Conservation (phyloP, 1,284 basidiomycete genomes). For the Anthracocystis walkeri region DNA sequence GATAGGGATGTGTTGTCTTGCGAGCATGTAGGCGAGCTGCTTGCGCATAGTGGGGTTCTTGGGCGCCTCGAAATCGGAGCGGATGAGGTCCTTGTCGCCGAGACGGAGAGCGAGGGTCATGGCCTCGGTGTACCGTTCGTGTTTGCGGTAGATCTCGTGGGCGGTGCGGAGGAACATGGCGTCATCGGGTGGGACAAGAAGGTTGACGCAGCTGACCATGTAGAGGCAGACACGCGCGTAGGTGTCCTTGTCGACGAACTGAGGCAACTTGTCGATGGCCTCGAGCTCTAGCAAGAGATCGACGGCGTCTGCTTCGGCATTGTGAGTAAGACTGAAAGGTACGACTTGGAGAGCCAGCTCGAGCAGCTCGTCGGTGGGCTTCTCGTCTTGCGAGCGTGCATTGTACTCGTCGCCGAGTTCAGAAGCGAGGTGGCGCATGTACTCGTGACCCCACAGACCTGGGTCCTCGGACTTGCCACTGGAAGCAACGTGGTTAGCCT, state of each 20-base stretch:
- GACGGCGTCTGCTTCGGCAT: conserved; percentile 98
- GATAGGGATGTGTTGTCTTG: conserved; percentile 88
- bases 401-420: conserved; percentile 95
- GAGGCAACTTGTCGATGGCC: conserved; percentile 77
- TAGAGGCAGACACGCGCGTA: conserved; percentile 95
- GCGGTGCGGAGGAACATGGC: conserved; percentile 88
- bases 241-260: conserved; percentile 77
- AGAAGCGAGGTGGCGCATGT: conserved; percentile 94
- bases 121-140: conserved; percentile 91
- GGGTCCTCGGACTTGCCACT: conserved; percentile 74
- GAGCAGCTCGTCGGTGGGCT: conserved; percentile 68
- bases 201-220: conserved; percentile 91
- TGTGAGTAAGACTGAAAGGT: conserved; percentile 90
- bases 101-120: conserved; percentile 88
- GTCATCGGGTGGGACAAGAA: conserved; percentile 94
- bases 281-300: conserved; percentile 95
- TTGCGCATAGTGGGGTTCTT: conserved; percentile 79
- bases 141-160: conserved; percentile 88
- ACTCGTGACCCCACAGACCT: conserved; percentile 98
- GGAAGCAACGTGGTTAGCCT: conserved; percentile 53
- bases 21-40: conserved; percentile 93
- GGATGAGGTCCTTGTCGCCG: conserved; percentile 82
- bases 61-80: conserved; percentile 67
- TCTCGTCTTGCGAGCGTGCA: conserved; percentile 67
- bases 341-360: conserved; percentile 87